Base-by-base conservation (phyloP, 169 alveolate genomes). In the Babesia sp. region DNA sequence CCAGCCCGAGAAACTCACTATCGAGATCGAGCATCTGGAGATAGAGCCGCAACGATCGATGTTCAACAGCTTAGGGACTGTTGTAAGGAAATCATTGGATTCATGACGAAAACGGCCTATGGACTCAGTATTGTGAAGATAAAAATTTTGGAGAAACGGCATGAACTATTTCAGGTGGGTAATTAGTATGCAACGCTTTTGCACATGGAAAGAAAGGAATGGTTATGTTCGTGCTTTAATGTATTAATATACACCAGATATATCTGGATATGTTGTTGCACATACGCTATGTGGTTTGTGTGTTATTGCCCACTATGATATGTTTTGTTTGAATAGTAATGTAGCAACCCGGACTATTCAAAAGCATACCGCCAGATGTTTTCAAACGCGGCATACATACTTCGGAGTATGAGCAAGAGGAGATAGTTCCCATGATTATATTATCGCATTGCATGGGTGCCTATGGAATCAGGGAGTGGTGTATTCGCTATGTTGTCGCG, bases 381-480 rank as follows among this genome's bases (percentile, higher is more conserved):
- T 64, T 79, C 55, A 46, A 60, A 46, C 53, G 31, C 5, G 87
- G 87, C 20, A 66, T 79, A 34, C 61, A n/a, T 36, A 56, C 71
- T 20, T 37, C 78, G 9, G 57, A 22, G 31, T 54, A 39, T 54
- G 50, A 31, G 18, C 75, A 31, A 11, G 63, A 70, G 22, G 83
- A 79, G 58, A 60, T 75, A 3, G 60, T 79, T 14, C 87, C 86
- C 0, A 41, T 79, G 72, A 41, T 79, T 20, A 34, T 79, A 8
- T 68, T 79, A 24, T 60, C 83, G 3, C 87, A 79, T 45, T 79
- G 87, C 61, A 42, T 79, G 55, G 87, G 71, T 5, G 83, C 87
- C n/a, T 79, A 79, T 33, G 67, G 66, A 7, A 37, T 70, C 18
- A 11, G 87, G 66, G 87, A 79, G 78, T 79, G 87, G 87, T 66